Evolutionary conservation across 2,329 filamentous ascomycete species (phyloP).

Genomic region (Penicillium sp.): DNA sequence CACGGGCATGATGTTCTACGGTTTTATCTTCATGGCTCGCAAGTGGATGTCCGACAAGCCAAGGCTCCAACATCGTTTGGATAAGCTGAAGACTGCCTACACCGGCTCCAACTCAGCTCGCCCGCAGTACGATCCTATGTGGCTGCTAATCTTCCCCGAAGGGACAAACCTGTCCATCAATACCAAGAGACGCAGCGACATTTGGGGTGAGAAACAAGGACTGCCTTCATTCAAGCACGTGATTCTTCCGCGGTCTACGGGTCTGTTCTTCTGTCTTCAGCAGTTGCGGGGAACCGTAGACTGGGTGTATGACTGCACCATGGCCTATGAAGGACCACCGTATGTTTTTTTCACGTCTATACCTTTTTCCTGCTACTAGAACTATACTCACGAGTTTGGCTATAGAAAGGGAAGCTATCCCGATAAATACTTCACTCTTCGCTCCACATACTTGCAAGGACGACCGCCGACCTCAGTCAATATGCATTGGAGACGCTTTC

Average conservation of each 20-base stretch:
- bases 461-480: slow-evolving; percentile 89
- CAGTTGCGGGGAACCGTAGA: slow-evolving; percentile 52
- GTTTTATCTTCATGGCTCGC: slow-evolving; percentile 57
- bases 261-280: slow-evolving; percentile 53
- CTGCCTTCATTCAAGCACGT: slow-evolving; percentile 52
- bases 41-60: slow-evolving; percentile 56
- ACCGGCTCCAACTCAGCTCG: slow-evolving; percentile 43
- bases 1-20: slow-evolving; percentile 57
- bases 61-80: slow-evolving; percentile 49
- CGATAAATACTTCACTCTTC: slow-evolving; percentile 81
- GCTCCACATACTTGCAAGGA: slow-evolving; percentile 79
- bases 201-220: slow-evolving; percentile 51
- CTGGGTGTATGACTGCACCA: slow-evolving; percentile 68
- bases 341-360: slow-evolving; percentile 44
- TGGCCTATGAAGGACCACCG: slow-evolving; percentile 90
- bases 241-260: slow-evolving; percentile 54
- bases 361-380: background rate
- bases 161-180: slow-evolving; percentile 54
- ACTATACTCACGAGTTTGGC: background rate
- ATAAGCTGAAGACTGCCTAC: slow-evolving; percentile 45
- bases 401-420: slow-evolving; percentile 67
- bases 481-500: slow-evolving; percentile 88
- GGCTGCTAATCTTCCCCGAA: slow-evolving; percentile 58
- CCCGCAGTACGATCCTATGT: slow-evolving; percentile 53
- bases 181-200: slow-evolving; percentile 49